phyloP scores from a whole-genome alignment of 495 filamentous ascomycete species.

The Annulohypoxylon nitens region DNA sequence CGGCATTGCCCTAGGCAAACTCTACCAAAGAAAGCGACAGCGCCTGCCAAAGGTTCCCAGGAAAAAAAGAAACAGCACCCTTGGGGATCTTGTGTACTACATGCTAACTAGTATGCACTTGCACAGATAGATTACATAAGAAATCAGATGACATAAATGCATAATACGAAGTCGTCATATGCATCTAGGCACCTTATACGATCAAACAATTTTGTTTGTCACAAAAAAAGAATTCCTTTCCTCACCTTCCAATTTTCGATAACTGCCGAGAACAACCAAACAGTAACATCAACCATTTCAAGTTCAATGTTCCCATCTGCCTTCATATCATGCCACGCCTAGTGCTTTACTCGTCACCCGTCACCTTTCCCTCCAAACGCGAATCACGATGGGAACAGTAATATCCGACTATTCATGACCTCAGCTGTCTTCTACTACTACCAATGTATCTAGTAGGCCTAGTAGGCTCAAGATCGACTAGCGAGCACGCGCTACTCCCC shows the following conservation, averaged over 20 bases:
- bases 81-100: no score
- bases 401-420: not conserved
- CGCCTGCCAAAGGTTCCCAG: not conserved
- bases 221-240: not conserved
- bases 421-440: not conserved
- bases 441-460: not conserved
- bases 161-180: not conserved
- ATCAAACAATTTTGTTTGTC: conserved; percentile 2
- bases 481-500: not conserved
- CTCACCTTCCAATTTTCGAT: not conserved
- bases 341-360: not conserved
- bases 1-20: not conserved
- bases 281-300: not conserved
- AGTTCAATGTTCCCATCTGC: no score
- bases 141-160: not conserved
- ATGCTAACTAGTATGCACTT: not conserved
- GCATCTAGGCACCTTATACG: conserved; percentile 14
- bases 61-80: not conserved
- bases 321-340: not conserved
- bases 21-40: not conserved
- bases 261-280: not conserved
- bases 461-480: not conserved
- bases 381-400: conserved; percentile 8
- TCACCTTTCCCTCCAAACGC: not conserved
- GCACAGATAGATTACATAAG: conserved; percentile 23